Conservation (phyloP, 441 rosid genomes). For the Hura crepitans region DNA sequence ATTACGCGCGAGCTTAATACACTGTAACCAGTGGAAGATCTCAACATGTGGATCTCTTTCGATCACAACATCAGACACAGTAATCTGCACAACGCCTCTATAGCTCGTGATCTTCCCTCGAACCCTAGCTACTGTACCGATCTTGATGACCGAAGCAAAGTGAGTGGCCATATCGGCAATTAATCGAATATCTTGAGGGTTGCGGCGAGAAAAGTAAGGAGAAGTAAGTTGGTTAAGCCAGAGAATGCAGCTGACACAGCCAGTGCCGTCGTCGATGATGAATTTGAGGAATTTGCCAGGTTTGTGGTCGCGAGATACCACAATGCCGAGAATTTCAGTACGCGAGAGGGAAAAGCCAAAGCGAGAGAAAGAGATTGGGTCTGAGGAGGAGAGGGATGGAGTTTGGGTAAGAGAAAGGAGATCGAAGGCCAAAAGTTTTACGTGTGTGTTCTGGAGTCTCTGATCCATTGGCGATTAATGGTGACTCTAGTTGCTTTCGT, state of each 20-base stretch:
- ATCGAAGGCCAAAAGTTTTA: slow-evolving; percentile 58
- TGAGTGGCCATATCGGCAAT: slow-evolving; percentile 43
- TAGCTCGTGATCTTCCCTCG: slow-evolving; percentile 60
- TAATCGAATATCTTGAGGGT: slow-evolving; percentile 43
- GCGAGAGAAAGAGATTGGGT: slow-evolving; percentile 39
- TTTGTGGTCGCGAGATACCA: slow-evolving; percentile 54
- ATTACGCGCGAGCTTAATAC: slow-evolving; percentile 45
- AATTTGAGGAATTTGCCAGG: slow-evolving; percentile 69
- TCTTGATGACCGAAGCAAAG: slow-evolving; percentile 35
- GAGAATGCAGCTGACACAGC: slow-evolving; percentile 56
- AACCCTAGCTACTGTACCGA: slow-evolving; percentile 62
- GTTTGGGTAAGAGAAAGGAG: slow-evolving; percentile 44
- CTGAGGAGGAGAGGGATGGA: slow-evolving; percentile 25
- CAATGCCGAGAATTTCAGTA: slow-evolving; percentile 54
- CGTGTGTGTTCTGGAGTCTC: slow-evolving; percentile 48
- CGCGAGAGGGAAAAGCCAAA: slow-evolving; percentile 40
- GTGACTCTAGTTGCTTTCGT: too few species aligned
- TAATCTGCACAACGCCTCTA: slow-evolving; percentile 59
- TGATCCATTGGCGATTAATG: slow-evolving; percentile 30
- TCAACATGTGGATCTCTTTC: slow-evolving; percentile 81
- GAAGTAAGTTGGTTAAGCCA: slow-evolving; percentile 79
- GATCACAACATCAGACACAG: slow-evolving; percentile 49
- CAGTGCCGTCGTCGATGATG: slow-evolving; percentile 66
- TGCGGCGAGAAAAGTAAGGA: slow-evolving; percentile 44
- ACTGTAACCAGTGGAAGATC: slow-evolving; percentile 71